Percentiles rank a stretch among this genome's conserved stretches.
Conservation (phyloP, 805 yeast genomes). For the Diddensiella caesifluorescens region DNA sequence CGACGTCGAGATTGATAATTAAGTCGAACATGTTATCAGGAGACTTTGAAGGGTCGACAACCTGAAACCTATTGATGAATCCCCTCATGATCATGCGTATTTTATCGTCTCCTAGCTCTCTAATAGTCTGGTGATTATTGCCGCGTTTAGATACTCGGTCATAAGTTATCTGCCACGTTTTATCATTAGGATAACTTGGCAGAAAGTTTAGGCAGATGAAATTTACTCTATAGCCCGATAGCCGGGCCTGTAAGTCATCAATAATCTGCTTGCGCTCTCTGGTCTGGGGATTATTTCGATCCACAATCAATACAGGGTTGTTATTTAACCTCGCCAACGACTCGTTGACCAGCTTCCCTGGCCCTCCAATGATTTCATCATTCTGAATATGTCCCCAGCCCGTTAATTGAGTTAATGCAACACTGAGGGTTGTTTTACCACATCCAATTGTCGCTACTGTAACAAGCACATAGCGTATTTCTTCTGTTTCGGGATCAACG, state of each 20-base stretch:
- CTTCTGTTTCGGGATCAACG: slow-evolving; percentile 20
- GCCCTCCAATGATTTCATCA: slow-evolving; percentile 44
- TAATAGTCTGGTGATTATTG: slow-evolving; percentile 82
- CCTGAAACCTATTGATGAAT: slow-evolving; percentile 65
- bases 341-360: slow-evolving; percentile 22
- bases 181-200: slow-evolving; percentile 30
- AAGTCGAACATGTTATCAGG: slow-evolving; percentile 70
- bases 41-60: slow-evolving; percentile 38
- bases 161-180: slow-evolving; percentile 41
- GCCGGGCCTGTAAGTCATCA: slow-evolving; percentile 42
- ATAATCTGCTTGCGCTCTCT: slow-evolving; percentile 68
- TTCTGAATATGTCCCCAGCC: slow-evolving; percentile 79
- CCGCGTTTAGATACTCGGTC: slow-evolving; percentile 65
- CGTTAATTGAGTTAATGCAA: slow-evolving; percentile 50
- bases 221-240: slow-evolving; percentile 44
- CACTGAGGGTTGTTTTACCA: slow-evolving; percentile 83
- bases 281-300: slow-evolving; percentile 73
- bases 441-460: slow-evolving; percentile 92
- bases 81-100: slow-evolving; percentile 66
- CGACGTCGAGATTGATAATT: slow-evolving; percentile 52
- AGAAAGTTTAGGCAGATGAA: slow-evolving; percentile 68
- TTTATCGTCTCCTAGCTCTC: slow-evolving; percentile 44
- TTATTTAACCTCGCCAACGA: slow-evolving; percentile 32
- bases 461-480: slow-evolving; percentile 47
- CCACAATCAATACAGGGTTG: slow-evolving; percentile 57